Conservation (phyloP, 2,329 filamentous ascomycete species). For the Alternaria alternata region DNA sequence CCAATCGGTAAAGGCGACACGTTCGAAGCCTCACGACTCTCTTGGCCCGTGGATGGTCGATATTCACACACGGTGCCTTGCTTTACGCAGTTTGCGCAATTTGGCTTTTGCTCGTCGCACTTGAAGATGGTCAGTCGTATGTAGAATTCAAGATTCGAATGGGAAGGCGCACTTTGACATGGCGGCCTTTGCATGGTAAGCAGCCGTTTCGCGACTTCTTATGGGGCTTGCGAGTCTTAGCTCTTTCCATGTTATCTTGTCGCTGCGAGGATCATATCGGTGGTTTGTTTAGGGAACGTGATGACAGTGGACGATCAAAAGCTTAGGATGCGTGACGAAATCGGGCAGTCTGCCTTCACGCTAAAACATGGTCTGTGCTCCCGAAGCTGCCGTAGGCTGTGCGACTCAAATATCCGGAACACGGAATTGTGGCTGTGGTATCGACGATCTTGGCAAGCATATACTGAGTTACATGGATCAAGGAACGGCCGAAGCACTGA, state of each 20-base stretch:
- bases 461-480: not conserved
- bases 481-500: not conserved
- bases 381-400: constrained; percentile 1
- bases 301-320: constrained; percentile 13
- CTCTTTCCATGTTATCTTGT: constrained; percentile 32
- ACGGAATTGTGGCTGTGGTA: not conserved
- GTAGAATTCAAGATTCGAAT: constrained; percentile 1
- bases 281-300: constrained; percentile 7
- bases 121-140: constrained; percentile 22
- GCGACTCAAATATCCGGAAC: not conserved
- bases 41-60: constrained; percentile 23
- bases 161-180: constrained; percentile 36
- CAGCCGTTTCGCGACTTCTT: constrained; percentile 43
- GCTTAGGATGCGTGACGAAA: constrained; percentile 13
- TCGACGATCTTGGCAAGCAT: not conserved
- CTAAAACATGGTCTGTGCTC: constrained; percentile 10
- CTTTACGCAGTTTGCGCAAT: constrained; percentile 44
- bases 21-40: constrained; percentile 27
- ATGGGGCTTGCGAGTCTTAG: constrained; percentile 40
- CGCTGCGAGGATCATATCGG: constrained; percentile 4
- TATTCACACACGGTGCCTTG: constrained; percentile 43
- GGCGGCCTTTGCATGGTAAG: constrained; percentile 39
- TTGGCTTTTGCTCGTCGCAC: constrained; percentile 45
- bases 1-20: constrained; percentile 25
- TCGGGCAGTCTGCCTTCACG: not conserved